Conservation (phyloP, 139 green algal genomes). For the Closterium sp. region DNA sequence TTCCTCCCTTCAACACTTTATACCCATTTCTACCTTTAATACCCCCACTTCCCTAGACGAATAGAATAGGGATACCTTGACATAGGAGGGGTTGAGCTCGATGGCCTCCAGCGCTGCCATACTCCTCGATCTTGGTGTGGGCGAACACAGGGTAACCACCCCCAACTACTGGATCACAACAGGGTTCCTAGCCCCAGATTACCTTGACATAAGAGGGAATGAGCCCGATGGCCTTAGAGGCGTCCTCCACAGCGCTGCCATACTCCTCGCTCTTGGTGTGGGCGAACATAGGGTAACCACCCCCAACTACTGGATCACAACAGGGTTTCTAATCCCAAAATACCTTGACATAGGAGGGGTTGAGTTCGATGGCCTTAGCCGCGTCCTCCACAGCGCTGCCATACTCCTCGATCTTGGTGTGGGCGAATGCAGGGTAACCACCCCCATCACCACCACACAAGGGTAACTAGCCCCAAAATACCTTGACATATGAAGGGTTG, state of each 20-base stretch:
- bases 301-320: too few species aligned
- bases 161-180: too few species aligned
- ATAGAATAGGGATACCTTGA: not conserved
- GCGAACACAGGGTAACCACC: slow-evolving; percentile 63
- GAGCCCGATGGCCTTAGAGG: slow-evolving; percentile 76
- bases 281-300: slow-evolving; percentile 62
- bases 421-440: slow-evolving; percentile 64
- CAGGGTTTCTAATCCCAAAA: not conserved
- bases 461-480: not conserved
- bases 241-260: slow-evolving; percentile 85
- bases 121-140: slow-evolving; percentile 85
- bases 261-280: slow-evolving; percentile 87
- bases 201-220: slow-evolving; percentile 59
- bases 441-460: too few species aligned
- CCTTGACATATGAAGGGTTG: slow-evolving; percentile 1
- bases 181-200: not conserved
- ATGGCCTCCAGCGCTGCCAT: slow-evolving; percentile 84
- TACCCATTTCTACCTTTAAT: too few species aligned
- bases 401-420: slow-evolving; percentile 87
- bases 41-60: too few species aligned
- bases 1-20: too few species aligned
- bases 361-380: slow-evolving; percentile 76
- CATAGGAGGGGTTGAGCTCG: slow-evolving; percentile 69
- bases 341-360: slow-evolving; percentile 57
- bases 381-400: slow-evolving; percentile 87